Conservation (phyloP, 2,329 filamentous ascomycete species). For the Metarhizium guizhouense region DNA sequence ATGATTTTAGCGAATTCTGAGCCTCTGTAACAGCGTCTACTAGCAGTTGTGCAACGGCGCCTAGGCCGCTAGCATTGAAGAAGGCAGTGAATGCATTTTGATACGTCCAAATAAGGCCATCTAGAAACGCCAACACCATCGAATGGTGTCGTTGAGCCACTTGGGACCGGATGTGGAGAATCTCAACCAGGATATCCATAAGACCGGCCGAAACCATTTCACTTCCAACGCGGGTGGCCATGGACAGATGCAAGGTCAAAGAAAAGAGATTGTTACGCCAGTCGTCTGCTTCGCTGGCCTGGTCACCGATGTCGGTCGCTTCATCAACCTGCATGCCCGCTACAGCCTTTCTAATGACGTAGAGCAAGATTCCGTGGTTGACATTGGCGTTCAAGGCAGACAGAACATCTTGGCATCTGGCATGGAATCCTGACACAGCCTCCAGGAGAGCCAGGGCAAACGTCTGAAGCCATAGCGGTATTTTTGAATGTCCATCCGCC, state of each 20-base stretch:
- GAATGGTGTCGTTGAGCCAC: conserved; percentile 79
- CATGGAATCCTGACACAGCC: conserved; percentile 71
- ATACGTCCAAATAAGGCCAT: conserved; percentile 77
- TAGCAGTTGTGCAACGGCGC: conserved; percentile 82
- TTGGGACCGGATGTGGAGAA: conserved; percentile 71
- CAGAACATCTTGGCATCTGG: conserved; percentile 72
- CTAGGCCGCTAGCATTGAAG: conserved; percentile 73
- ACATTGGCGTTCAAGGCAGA: conserved; percentile 91
- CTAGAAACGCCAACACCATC: conserved; percentile 77
- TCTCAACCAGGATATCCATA: conserved; percentile 82
- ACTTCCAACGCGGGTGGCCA: conserved; percentile 64
- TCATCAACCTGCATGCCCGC: conserved; percentile 62
- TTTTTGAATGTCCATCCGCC: conserved; percentile 53
- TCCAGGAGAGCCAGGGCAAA: conserved; percentile 75
- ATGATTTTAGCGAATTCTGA: conserved; percentile 54
- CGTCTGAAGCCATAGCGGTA: conserved; percentile 72
- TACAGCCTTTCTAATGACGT: conserved; percentile 84
- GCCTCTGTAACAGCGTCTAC: conserved; percentile 68
- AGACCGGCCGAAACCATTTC: conserved; percentile 84
- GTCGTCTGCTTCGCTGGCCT: conserved; percentile 64
- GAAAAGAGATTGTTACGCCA: conserved; percentile 88
- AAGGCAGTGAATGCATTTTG: conserved; percentile 78
- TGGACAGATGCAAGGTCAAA: conserved; percentile 74
- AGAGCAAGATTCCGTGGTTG: conserved; percentile 90
- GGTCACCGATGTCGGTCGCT: conserved; percentile 42